Evolutionary conservation across 257 asterid species (phyloP), one percentile per base, ranked within the genome.

Genomic region (Galeopsis tetrahit): DNA sequence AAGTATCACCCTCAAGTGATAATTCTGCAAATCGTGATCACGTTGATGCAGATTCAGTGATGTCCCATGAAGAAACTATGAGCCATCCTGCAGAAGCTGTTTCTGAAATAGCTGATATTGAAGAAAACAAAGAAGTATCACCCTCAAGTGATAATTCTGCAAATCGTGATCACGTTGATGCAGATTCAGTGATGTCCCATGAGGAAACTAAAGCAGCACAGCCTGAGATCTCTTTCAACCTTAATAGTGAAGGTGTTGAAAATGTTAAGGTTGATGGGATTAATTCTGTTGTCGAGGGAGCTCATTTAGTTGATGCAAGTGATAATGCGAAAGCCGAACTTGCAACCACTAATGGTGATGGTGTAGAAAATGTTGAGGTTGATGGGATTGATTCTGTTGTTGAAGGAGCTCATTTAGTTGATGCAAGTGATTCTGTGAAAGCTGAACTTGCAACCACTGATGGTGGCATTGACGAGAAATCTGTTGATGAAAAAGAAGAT

Each of bases 71-170:
- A 21, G 28, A 21, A 21, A 21, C 62, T 75, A 56, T 46, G 10
- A 68, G 52, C 52, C 61, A 72, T 69, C 84, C 70, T 6, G 51
- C 70, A 2, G 85, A 86, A 75, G 82, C 71, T 69, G 55, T 56
- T 83, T 76, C 63, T 56, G 63, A 61, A 64, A 71, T 78, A 33
- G 46, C 58, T 49, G 75, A 7, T 7, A 51, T 32, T 55, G 63
- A 39, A 6, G 74, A 57, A 35, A 55, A 42, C 35, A 81, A 77
- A 58, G 84, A 77, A 64, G 72, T 56, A 60, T 46, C 55, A 42
- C 74, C 69, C 40, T 49, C 77, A 9, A 73, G 63, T 63, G 70
- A 79, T 63, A 36, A 48, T 46, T 63, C 66, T 73, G 65, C 35
- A 69, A 35, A 11, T 78, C 70, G 42, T 61, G 84, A 71, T 68